Percentiles rank a stretch among this genome's conserved stretches.
phyloP scores from a whole-genome alignment of 2,329 filamentous ascomycete species.

The Alternaria arbusti region DNA sequence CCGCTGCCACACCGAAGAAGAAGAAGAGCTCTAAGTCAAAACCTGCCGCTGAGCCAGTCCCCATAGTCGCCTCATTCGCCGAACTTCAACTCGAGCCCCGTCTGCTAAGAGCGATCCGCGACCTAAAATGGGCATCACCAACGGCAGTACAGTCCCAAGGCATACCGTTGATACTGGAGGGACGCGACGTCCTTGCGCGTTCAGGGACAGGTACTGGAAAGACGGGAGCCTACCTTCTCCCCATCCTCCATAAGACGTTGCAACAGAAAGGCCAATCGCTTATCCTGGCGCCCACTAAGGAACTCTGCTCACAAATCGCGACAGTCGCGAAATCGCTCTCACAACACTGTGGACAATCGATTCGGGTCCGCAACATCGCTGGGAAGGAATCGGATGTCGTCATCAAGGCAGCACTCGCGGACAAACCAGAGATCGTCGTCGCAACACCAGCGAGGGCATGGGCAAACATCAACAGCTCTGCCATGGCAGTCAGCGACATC shows the following conservation, averaged over 20 bases:
- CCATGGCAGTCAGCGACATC: slow-evolving; percentile 73
- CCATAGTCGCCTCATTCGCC: slow-evolving; percentile 64
- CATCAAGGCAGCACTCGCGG: slow-evolving; percentile 83
- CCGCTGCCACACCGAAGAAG: neutral
- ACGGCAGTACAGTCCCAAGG: slow-evolving; percentile 88
- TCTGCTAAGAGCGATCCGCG: slow-evolving; percentile 82
- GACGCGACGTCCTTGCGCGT: slow-evolving; percentile 88
- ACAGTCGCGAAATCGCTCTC: slow-evolving; percentile 79
- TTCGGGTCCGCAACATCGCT: slow-evolving; percentile 83
- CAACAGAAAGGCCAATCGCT: slow-evolving; percentile 81
- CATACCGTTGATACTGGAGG: slow-evolving; percentile 85
- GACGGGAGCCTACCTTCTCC: slow-evolving; percentile 93
- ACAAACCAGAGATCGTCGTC: slow-evolving; percentile 86
- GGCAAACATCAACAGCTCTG: slow-evolving; percentile 75
- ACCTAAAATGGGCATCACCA: slow-evolving; percentile 82
- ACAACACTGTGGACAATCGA: slow-evolving; percentile 82
- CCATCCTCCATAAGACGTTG: slow-evolving; percentile 83
- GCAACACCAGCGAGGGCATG: slow-evolving; percentile 87
- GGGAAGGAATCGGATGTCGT: slow-evolving; percentile 90
- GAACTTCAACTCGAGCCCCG: slow-evolving; percentile 82
- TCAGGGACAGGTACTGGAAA: slow-evolving; percentile 97
- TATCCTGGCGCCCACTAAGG: slow-evolving; percentile 90
- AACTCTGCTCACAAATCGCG: slow-evolving; percentile 89
- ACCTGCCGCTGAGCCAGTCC: neutral
- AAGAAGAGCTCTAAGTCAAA: slow-evolving; percentile 8